Evolutionary conservation across 2,329 filamentous ascomycete genomes (phyloP).

Genomic region (Aspergillus sp.): DNA sequence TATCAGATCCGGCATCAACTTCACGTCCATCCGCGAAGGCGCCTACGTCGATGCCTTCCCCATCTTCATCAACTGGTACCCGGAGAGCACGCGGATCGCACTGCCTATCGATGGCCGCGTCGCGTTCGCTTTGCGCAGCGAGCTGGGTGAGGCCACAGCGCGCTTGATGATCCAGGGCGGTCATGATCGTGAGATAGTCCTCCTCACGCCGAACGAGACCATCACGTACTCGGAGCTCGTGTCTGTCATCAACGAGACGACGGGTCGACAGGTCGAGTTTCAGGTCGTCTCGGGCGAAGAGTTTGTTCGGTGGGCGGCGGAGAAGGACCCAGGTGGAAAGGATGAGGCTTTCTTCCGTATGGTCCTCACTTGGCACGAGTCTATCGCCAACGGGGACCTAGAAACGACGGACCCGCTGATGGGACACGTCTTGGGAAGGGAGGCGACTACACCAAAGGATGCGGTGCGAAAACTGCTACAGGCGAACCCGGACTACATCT

Average conservation of each 20-base stretch:
- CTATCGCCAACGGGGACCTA: constrained; percentile 46
- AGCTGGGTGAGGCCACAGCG: constrained; percentile 57
- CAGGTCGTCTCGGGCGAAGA: constrained; percentile 35
- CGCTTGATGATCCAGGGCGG: constrained; percentile 47
- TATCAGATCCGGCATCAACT: constrained; percentile 42
- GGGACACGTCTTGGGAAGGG: constrained; percentile 44
- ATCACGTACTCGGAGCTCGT: constrained; percentile 37
- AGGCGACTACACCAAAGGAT: constrained; percentile 42
- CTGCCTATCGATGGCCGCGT: constrained; percentile 44
- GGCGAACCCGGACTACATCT: constrained; percentile 38
- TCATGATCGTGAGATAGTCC: constrained; percentile 35
- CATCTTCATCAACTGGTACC: constrained; percentile 52
- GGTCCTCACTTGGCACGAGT: constrained; percentile 48
- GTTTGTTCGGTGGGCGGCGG: constrained; percentile 30
- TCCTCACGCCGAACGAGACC: constrained; percentile 39
- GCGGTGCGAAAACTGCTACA: constrained; percentile 29
- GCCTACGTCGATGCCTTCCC: constrained; percentile 62
- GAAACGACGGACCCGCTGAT: constrained; percentile 43
- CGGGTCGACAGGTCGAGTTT: constrained; percentile 30
- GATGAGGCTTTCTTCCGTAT: constrained; percentile 36
- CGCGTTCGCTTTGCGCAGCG: constrained; percentile 52
- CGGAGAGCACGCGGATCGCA: constrained; percentile 28
- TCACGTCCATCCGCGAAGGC: constrained; percentile 58
- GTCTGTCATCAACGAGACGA: constrained; percentile 38
- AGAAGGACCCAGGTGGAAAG: constrained; percentile 39